Percentiles rank a stretch among this genome's conserved stretches.
Conservation (phyloP, 139 green algal genomes). For the Chlorella sorokiniana region DNA sequence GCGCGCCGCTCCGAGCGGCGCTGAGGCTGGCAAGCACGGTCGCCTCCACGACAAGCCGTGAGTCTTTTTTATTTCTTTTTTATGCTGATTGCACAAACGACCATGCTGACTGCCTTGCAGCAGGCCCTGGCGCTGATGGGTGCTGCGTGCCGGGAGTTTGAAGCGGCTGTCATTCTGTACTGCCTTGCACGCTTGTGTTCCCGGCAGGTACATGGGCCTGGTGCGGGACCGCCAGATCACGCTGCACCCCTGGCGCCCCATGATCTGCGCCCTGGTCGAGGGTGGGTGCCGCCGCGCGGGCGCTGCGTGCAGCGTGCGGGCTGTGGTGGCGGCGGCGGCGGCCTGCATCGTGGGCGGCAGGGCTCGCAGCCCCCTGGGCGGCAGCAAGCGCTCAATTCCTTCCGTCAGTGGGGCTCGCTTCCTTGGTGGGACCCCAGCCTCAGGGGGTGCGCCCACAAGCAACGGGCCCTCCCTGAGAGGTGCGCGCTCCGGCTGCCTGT, state of each 20-base stretch:
- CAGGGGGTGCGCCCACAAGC: too few species aligned
- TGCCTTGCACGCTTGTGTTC: background rate
- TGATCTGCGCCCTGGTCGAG: slow-evolving; percentile 21
- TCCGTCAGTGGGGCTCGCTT: too few species aligned
- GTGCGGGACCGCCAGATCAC: slow-evolving; percentile 22
- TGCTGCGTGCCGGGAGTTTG: background rate
- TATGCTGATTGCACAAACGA: too few species aligned
- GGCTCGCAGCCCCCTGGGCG: too few species aligned
- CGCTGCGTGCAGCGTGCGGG: background rate
- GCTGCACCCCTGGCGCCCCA: slow-evolving; percentile 27
- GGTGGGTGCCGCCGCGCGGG: background rate
- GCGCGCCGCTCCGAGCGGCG: background rate
- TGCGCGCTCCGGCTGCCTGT: background rate
- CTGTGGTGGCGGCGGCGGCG: too few species aligned
- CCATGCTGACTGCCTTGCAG: too few species aligned
- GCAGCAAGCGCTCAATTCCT: too few species aligned
- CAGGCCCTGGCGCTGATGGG: too few species aligned
- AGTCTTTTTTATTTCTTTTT: background rate
- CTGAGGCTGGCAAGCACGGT: slow-evolving; percentile 8
- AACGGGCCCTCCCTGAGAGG: background rate
- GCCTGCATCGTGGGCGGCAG: too few species aligned
- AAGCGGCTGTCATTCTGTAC: too few species aligned
- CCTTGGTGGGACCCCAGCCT: too few species aligned
- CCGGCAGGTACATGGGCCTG: background rate
- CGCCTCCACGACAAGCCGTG: slow-evolving; percentile 19